Evolutionary conservation across 2,329 filamentous ascomycete species (phyloP).

Genomic region (Cladophialophora chaetospira): DNA sequence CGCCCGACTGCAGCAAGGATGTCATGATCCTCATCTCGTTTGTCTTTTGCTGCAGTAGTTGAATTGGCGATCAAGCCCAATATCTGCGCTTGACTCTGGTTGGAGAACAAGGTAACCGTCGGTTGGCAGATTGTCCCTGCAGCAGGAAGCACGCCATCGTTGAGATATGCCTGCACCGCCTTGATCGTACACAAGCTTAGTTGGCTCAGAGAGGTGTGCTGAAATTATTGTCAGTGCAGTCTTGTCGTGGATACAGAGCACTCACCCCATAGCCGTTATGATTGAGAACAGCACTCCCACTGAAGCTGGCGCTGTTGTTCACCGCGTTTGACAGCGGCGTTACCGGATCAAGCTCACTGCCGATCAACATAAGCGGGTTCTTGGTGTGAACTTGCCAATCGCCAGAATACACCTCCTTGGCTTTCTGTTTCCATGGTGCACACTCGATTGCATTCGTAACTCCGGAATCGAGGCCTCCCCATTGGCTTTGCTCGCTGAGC

Average conservation of each 20-base stretch:
- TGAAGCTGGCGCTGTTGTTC: not conserved
- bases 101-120: not conserved
- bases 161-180: not conserved
- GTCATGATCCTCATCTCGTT: too few relatives aligned
- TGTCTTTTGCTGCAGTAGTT: too few relatives aligned
- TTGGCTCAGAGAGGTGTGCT: not conserved
- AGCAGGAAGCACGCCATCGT: not conserved
- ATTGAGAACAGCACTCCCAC: not conserved
- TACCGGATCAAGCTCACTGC: not conserved
- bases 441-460: not conserved
- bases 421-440: not conserved
- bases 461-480: not conserved
- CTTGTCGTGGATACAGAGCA: too few relatives aligned
- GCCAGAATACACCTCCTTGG: not conserved
- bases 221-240: too few relatives aligned
- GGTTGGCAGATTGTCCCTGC: not conserved
- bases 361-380: not conserved
- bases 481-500: not conserved
- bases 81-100: not conserved
- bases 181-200: not conserved
- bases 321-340: not conserved
- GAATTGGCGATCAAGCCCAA: too few relatives aligned
- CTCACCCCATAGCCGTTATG: not conserved
- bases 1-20: too few relatives aligned
- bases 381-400: not conserved